A percentile compares a stretch with the other conserved stretches of the same genome.
These are phyloP conservation scores for Tripidium arundinaceum DNA, from an alignment of 202 grass and related monocot species.

Conservation along the genomic window DNA sequence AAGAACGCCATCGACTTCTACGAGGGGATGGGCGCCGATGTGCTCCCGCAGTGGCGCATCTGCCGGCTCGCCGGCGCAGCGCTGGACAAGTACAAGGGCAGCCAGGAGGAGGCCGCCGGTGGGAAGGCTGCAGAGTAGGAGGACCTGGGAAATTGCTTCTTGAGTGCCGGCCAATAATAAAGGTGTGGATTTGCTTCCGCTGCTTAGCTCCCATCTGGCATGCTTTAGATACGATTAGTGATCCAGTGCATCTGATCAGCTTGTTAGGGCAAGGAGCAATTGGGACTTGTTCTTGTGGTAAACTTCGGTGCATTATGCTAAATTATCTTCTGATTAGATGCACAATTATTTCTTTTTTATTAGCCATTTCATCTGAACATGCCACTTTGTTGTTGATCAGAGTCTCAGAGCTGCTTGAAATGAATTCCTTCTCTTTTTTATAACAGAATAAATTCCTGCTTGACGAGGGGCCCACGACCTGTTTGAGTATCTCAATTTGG, in stretches of 20 bases:
- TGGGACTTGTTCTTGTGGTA: neutral
- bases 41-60: slow-evolving; percentile 85
- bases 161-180: slow-evolving; percentile 18
- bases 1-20: slow-evolving; percentile 85
- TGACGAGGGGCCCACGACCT: too few species aligned
- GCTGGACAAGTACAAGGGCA: slow-evolving; percentile 51
- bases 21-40: slow-evolving; percentile 80
- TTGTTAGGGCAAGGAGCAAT: neutral
- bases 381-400: neutral
- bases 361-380: neutral
- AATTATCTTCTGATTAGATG: neutral
- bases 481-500: too few species aligned
- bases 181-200: slow-evolving; percentile 3
- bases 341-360: neutral
- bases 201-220: neutral
- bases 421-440: too few species aligned
- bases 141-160: neutral
- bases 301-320: neutral
- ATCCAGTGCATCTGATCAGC: slow-evolving; percentile 8
- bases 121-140: slow-evolving; percentile 16
- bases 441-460: too few species aligned
- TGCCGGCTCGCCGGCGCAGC: slow-evolving; percentile 63
- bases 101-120: slow-evolving; percentile 3
- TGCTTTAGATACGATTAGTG: neutral
- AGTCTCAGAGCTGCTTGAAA: too few species aligned